Conservation (phyloP, 2,329 filamentous ascomycete genomes). For the Ophiostoma sp. region DNA sequence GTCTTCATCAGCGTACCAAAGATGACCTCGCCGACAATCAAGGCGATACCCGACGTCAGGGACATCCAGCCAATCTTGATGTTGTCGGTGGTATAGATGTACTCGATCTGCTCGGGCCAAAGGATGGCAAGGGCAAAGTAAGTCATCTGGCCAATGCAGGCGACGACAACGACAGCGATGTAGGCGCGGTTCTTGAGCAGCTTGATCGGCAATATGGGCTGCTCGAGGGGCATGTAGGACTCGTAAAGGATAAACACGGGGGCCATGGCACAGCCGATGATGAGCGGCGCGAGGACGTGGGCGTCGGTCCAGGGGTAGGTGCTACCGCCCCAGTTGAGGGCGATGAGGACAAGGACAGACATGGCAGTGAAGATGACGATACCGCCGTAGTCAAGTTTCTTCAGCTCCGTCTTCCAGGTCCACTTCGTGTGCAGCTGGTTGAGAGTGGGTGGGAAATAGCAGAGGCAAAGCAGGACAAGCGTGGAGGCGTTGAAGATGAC, state of each 20-base stretch:
- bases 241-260: slow-evolving; percentile 19
- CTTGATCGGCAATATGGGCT: neutral
- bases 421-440: neutral
- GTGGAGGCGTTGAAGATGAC: slow-evolving; percentile 36
- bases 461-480: slow-evolving; percentile 34
- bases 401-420: slow-evolving; percentile 12
- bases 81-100: slow-evolving; percentile 28
- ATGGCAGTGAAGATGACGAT: slow-evolving; percentile 43
- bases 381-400: slow-evolving; percentile 38
- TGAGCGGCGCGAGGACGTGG: slow-evolving; percentile 32
- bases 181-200: neutral
- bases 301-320: slow-evolving; percentile 41
- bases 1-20: slow-evolving; percentile 16
- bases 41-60: slow-evolving; percentile 12
- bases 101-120: slow-evolving; percentile 35
- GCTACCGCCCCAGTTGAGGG: slow-evolving; percentile 41
- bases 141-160: slow-evolving; percentile 35
- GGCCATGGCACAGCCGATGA: slow-evolving; percentile 29
- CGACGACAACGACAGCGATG: slow-evolving; percentile 32
- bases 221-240: neutral
- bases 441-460: slow-evolving; percentile 35
- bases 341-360: slow-evolving; percentile 42
- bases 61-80: slow-evolving; percentile 22
- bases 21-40: slow-evolving; percentile 20
- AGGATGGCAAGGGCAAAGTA: slow-evolving; percentile 38